phyloP scores from a whole-genome alignment of 2,329 filamentous ascomycete species.

The Kalaharituber pfeilii region DNA sequence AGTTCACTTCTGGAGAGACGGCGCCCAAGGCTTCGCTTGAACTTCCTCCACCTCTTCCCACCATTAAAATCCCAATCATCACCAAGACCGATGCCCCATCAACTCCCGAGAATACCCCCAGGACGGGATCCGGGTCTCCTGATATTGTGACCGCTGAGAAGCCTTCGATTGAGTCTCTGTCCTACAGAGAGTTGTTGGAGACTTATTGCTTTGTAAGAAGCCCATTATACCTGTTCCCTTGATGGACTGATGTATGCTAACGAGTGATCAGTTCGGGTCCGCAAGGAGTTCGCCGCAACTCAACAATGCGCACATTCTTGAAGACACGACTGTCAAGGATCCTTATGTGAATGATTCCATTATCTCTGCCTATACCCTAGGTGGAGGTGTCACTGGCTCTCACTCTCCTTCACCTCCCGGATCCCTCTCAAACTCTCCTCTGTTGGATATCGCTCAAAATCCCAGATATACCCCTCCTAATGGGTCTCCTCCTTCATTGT shows the following conservation, averaged over 20 bases:
- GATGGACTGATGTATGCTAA: slow-evolving; percentile 13
- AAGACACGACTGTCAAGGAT: slow-evolving; percentile 16
- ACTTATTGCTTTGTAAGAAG: slow-evolving; percentile 99
- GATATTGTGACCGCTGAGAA: slow-evolving; percentile 33
- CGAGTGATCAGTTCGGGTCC: slow-evolving; percentile 11
- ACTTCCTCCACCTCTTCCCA: background rate
- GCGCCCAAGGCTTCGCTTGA: slow-evolving; percentile 1
- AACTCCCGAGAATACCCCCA: too few species aligned
- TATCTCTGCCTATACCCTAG: background rate
- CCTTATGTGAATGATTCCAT: background rate
- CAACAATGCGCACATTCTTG: slow-evolving; percentile 4
- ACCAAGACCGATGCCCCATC: slow-evolving; percentile 11
- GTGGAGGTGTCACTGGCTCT: background rate
- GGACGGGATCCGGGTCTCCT: slow-evolving; percentile 9
- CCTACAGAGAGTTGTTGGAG: slow-evolving; percentile 92
- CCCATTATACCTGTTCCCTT: slow-evolving; percentile 18
- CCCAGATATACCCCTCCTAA: background rate
- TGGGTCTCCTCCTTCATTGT: slow-evolving; percentile 1
- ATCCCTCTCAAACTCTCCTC: background rate
- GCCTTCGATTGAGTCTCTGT: slow-evolving; percentile 62
- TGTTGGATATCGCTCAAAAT: background rate
- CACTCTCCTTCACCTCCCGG: background rate
- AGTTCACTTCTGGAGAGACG: slow-evolving; percentile 12
- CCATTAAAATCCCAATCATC: slow-evolving; percentile 2
- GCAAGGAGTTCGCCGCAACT: slow-evolving; percentile 6